These are phyloP conservation scores for Cercospora sesami DNA, from an alignment of 2,329 filamentous ascomycete genomes.

Conservation along the genomic window DNA sequence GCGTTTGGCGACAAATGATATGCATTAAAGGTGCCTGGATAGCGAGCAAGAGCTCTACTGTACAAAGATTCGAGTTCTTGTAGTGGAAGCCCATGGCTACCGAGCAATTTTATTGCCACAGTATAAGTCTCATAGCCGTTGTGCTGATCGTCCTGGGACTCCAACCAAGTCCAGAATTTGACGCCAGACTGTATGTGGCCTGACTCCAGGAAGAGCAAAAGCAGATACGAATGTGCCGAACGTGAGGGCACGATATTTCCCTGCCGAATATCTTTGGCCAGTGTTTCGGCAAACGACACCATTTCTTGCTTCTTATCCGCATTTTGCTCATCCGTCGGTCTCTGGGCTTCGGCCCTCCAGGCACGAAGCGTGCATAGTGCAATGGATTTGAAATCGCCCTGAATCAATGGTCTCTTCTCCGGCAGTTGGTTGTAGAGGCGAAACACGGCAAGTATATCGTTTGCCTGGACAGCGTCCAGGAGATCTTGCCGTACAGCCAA, in stretches of 20 bases:
- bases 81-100: conserved; percentile 44
- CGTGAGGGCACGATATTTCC: conserved; percentile 41
- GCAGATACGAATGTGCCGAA: conserved; percentile 48
- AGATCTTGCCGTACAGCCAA: conserved; percentile 22
- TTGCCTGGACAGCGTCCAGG: conserved; percentile 24
- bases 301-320: conserved; percentile 26
- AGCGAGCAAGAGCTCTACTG: conserved; percentile 47
- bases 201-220: conserved; percentile 50
- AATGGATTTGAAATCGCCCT: conserved; percentile 18
- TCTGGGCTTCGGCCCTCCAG: conserved; percentile 15
- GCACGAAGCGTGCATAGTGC: conserved; percentile 24
- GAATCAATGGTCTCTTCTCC: conserved; percentile 20
- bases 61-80: conserved; percentile 50
- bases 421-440: conserved; percentile 25
- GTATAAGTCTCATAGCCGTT: conserved; percentile 50
- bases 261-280: conserved; percentile 44
- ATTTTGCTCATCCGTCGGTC: neutral
- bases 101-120: conserved; percentile 52
- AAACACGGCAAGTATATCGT: conserved; percentile 25
- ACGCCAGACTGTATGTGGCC: conserved; percentile 35
- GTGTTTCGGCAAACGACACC: conserved; percentile 38
- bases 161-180: conserved; percentile 53
- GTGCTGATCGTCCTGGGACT: conserved; percentile 44
- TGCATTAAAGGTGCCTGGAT: conserved; percentile 48
- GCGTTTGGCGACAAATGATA: conserved; percentile 52